Percentiles rank a stretch among this genome's conserved stretches.
Conservation (phyloP, 75 land plant genomes). For the Pinus taeda region DNA sequence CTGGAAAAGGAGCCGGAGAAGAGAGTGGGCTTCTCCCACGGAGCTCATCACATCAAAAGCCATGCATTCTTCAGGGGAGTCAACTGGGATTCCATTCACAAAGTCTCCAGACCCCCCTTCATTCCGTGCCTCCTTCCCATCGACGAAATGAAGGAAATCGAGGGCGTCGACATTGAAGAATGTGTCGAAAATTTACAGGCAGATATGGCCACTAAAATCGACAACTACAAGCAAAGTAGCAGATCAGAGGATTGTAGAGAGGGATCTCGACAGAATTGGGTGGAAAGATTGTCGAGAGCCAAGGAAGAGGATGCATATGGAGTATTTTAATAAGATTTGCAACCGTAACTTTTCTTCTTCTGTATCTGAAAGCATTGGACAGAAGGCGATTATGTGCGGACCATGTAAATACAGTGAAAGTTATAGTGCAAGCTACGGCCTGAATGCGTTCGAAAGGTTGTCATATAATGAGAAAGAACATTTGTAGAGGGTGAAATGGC, state of each 20-base stretch:
- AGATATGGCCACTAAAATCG: background rate
- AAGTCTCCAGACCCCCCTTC: slow-evolving; percentile 65
- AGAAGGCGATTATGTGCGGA: too few species aligned
- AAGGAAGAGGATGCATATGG: slow-evolving; percentile 1
- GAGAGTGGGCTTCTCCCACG: slow-evolving; percentile 50
- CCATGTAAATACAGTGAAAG: too few species aligned
- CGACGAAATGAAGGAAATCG: background rate
- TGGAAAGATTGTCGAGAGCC: background rate
- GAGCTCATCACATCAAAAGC: slow-evolving; percentile 60
- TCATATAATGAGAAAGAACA: too few species aligned
- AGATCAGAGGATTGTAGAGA: background rate
- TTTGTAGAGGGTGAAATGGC: too few species aligned
- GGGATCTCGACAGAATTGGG: background rate
- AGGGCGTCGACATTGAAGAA: slow-evolving; percentile 13
- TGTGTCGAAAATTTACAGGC: background rate
- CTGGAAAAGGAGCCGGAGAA: slow-evolving; percentile 61
- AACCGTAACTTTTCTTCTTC: too few species aligned
- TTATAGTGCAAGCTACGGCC: too few species aligned
- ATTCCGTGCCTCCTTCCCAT: slow-evolving; percentile 15
- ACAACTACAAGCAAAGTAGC: too few species aligned
- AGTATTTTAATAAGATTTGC: background rate
- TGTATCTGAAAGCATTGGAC: too few species aligned
- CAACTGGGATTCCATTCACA: slow-evolving; percentile 54
- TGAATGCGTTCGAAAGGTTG: too few species aligned
- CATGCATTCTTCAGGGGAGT: slow-evolving; percentile 68